These are phyloP conservation scores for Pittosporum tobira DNA, from an alignment of 129 eudicot genomes.

Conservation along the genomic window DNA sequence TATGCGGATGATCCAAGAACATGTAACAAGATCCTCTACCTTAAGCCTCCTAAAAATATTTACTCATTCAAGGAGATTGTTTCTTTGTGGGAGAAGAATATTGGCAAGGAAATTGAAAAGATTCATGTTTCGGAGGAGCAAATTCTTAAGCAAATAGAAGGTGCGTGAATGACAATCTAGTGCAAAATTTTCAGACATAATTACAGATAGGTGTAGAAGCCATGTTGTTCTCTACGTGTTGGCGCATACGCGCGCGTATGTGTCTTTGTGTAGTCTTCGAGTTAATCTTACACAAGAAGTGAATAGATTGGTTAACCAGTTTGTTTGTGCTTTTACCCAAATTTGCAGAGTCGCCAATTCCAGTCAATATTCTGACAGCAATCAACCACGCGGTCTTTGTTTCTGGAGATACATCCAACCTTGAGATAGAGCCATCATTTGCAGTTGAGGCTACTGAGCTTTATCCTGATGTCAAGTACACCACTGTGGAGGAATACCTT, in stretches of 20 bases:
- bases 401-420: constrained; percentile 60
- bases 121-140: constrained; percentile 45
- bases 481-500: constrained; percentile 63
- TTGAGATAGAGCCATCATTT: constrained; percentile 47
- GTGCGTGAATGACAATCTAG: constrained; percentile 17
- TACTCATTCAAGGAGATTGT: constrained; percentile 58
- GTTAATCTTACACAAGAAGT: background rate
- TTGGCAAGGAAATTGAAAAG: constrained; percentile 55
- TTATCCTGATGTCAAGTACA: constrained; percentile 77
- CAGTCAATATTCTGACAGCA: constrained; percentile 29
- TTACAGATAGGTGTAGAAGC: background rate
- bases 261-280: background rate
- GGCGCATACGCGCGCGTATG: background rate
- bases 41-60: constrained; percentile 49
- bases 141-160: constrained; percentile 51
- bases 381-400: constrained; percentile 58
- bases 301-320: background rate
- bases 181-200: background rate
- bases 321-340: background rate
- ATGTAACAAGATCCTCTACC: constrained; percentile 62
- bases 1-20: constrained; percentile 83
- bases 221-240: no score
- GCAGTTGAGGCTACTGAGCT: constrained; percentile 79
- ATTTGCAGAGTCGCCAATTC: constrained; percentile 43
- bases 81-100: constrained; percentile 74